A percentile compares a stretch with the other conserved stretches of the same genome.
These are phyloP conservation scores for Exophiala xenobiotica DNA, from an alignment of 2,329 filamentous ascomycete species.

Conservation along the genomic window DNA sequence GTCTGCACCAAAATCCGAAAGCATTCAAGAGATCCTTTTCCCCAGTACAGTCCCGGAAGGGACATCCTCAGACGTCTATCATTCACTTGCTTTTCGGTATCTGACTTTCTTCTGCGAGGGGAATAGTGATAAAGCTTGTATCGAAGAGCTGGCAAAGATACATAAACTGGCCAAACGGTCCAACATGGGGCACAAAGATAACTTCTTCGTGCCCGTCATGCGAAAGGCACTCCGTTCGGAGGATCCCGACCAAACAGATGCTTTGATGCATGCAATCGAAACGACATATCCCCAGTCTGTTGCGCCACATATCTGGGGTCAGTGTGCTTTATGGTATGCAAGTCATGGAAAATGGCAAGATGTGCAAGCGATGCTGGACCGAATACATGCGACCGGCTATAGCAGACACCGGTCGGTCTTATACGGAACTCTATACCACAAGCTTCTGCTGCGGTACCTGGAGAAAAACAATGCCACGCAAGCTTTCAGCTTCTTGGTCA, in stretches of 20 bases:
- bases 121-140: constrained; percentile 36
- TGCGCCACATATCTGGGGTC: constrained; percentile 38
- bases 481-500: constrained; percentile 19
- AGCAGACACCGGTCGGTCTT: constrained; percentile 29
- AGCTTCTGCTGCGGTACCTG: constrained; percentile 14
- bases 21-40: constrained; percentile 18
- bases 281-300: constrained; percentile 34
- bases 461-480: constrained; percentile 8
- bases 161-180: constrained; percentile 7
- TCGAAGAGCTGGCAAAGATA: constrained; percentile 34
- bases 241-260: constrained; percentile 20
- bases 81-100: constrained; percentile 9
- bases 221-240: neutral
- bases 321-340: constrained; percentile 40
- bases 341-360: constrained; percentile 41
- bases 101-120: constrained; percentile 37
- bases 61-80: neutral
- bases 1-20: constrained; percentile 5
- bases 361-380: constrained; percentile 39
- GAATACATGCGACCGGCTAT: constrained; percentile 38
- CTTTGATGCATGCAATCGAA: constrained; percentile 38
- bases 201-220: constrained; percentile 43
- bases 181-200: constrained; percentile 33
- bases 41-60: neutral
- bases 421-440: constrained; percentile 17